Conservation (phyloP, 2,329 filamentous ascomycete genomes). For the Diaporthe destruens region DNA sequence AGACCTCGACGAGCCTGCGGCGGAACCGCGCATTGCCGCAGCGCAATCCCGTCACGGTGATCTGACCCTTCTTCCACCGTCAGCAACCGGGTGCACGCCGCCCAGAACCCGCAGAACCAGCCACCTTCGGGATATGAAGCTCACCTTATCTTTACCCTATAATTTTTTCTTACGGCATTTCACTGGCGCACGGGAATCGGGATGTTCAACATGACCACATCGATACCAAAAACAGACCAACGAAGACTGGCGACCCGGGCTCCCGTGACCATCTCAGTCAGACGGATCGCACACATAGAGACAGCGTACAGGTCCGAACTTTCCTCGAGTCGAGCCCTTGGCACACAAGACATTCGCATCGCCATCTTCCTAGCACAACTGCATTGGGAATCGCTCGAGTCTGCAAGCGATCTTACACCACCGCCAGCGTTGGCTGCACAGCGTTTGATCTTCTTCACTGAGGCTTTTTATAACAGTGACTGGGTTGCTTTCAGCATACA, state of each 20-base stretch:
- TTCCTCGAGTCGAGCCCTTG: background rate
- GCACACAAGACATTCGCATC: constrained; percentile 9
- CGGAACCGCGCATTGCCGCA: background rate
- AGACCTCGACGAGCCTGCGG: background rate
- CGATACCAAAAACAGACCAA: constrained; percentile 29
- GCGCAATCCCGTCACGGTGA: background rate
- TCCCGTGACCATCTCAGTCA: background rate
- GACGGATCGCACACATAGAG: constrained; percentile 14
- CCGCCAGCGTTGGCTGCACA: constrained; percentile 25
- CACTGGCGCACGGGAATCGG: constrained; percentile 39
- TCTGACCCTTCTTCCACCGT: background rate
- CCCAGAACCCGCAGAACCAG: constrained; percentile 6
- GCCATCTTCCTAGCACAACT: background rate
- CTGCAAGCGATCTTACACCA: background rate
- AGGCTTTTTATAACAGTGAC: constrained; percentile 5
- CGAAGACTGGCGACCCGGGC: constrained; percentile 9
- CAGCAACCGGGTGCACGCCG: background rate
- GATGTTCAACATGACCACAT: constrained; percentile 34
- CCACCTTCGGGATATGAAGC: constrained; percentile 1
- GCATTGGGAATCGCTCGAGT: constrained; percentile 2
- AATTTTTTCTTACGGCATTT: constrained; percentile 39
- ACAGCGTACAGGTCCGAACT: background rate
- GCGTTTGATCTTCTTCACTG: constrained; percentile 24
- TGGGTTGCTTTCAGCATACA: constrained; percentile 6
- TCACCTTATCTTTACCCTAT: constrained; percentile 38